Evolutionary conservation across 2,329 filamentous ascomycete genomes (phyloP), one percentile per base, ranked within the genome.

Genomic region (Cordyceps fumosorosea): DNA sequence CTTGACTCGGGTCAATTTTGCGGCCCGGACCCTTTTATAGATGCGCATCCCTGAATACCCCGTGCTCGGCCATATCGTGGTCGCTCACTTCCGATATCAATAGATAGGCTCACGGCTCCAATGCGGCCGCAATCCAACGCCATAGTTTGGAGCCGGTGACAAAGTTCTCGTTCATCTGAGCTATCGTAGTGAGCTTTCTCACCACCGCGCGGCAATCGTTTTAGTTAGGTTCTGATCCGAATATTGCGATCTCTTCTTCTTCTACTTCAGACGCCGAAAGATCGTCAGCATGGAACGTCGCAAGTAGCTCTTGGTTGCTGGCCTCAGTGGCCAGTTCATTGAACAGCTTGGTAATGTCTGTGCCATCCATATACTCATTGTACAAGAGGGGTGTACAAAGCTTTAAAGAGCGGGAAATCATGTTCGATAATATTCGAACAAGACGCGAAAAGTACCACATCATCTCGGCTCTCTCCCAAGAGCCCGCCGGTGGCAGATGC

Each of bases 381-480:
- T 65, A 51, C 3, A 65, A 63, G 50, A 65, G 59, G n/a, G 12
- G 60, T 42, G 48, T 65, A 64, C 10, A 68, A 34, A 0, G 5
- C 47, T 60, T 58, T 53, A 11, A 68, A 68, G 1, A 64, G 20
- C 1, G 1, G 5, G 22, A 62, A 62, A 34, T 69, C 66, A 16
- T 68, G 62, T 5, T 62, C 2, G 66, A 67, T 5, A 68, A 58
- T 34, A 67, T 22, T n/a, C 65, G 62, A 2, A 64, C 44, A 5
- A 68, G 34, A 4, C 62, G 64, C 22, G 64, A 60, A 24, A 68
- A 65, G 37, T 54, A 26, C 64, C 67, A 66, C 7, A 64, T 63
- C 57, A 59, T 63, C 14, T 63, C 44, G 14, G 63, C 56, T 48
- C 60, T 59, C 42, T 63, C 48, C 63, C 63, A 65, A 20, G 24